Evolutionary conservation across 495 filamentous ascomycete genomes (phyloP), one percentile per base, ranked within the genome.

Genomic region (Talaromyces wortmannii): DNA sequence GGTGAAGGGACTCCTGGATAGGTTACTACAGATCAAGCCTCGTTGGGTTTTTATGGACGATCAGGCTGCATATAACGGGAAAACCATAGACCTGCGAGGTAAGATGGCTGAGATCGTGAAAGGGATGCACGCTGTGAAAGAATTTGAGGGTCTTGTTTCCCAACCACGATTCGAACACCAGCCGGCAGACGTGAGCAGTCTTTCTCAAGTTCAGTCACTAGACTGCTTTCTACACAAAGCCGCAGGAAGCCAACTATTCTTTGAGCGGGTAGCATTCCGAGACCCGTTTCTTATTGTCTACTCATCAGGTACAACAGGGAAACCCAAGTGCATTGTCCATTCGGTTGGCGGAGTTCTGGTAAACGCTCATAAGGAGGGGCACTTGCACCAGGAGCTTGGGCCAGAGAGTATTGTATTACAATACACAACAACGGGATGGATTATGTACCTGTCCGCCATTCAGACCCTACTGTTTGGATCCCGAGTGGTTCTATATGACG

Each of bases 261-360:
- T 88, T 59, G 76, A 80, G 58, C 73, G 77, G 52, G 67, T 84
- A 5, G 70, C 70, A 17, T 90, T 88, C 62, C 67, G 77, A 50
- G 83, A 89, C 58, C 87, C 87, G n/a, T 82, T 87, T 63, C 73
- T 89, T 42, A 76, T 90, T 46, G 84, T 85, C 48, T 90, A 88
- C 65, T 85, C 82, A 4, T 82, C 78, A 8, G 87, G 87, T 7
- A 90, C 86, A 11, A 90, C 87, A 0, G 87, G 87, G 29, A 80
- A 73, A 42, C 87, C 87, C 30, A 90, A 90, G 64, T 87, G 83
- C 53, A 86, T 90, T 55, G 85, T 89, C 7, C 87, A 90, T 67
- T 83, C 78, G 2, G 72, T 79, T 17, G 86, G 86, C 18, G 84
- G 83, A 5, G 70, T 78, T 5, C 61, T 87, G 33, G 55, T 89